Evolutionary conservation across 2,329 filamentous ascomycete species (phyloP).

Genomic region (Talaromyces islandicus): DNA sequence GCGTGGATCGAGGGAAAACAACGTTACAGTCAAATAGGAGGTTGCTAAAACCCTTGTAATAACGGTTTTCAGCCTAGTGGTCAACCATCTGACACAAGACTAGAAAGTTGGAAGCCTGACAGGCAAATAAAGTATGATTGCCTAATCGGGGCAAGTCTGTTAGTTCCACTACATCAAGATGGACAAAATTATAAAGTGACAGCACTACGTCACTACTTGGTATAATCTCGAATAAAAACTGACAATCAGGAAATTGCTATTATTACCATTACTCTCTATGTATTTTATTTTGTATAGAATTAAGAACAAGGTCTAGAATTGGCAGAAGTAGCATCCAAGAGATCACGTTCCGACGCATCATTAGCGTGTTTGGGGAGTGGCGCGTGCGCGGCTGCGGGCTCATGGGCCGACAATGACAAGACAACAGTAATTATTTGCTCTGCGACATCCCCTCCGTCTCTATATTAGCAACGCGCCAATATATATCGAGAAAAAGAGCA

Average conservation of each 20-base stretch:
- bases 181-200: background rate
- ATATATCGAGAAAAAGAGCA: slow-evolving; percentile 2
- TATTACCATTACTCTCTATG: no score
- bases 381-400: slow-evolving; percentile 4
- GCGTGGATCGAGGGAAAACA: no score
- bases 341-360: background rate
- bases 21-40: no score
- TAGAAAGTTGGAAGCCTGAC: background rate
- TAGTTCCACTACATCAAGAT: background rate
- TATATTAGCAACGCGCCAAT: background rate
- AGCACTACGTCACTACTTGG: no score
- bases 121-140: background rate
- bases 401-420: background rate
- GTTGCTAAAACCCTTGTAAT: no score
- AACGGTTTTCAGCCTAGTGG: no score
- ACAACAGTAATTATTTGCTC: background rate
- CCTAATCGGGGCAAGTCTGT: background rate
- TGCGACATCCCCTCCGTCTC: background rate
- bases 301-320: background rate
- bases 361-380: background rate
- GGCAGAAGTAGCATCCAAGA: background rate
- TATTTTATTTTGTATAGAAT: no score
- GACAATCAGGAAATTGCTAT: no score
- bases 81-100: no score
- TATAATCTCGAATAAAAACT: no score